phyloP scores from a whole-genome alignment of 768 basidiomycete species.

The Boletus rubroflammeus region DNA sequence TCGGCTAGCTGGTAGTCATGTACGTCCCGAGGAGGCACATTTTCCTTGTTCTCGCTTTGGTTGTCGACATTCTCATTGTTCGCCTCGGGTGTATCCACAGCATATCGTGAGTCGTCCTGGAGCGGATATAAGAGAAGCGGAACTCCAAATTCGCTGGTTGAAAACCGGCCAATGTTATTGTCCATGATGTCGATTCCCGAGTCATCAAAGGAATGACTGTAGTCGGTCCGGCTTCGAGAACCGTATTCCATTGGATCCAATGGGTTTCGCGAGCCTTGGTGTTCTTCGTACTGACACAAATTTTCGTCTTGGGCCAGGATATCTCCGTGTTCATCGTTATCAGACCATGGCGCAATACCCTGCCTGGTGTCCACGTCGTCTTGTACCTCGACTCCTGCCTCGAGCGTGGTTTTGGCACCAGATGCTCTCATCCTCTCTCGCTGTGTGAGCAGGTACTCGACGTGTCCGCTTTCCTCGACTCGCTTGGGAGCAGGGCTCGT shows the following conservation, averaged over 20 bases:
- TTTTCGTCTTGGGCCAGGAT: neutral
- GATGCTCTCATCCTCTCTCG: slow-evolving; percentile 22
- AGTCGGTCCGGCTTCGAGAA: neutral
- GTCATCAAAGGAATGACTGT: slow-evolving; percentile 9
- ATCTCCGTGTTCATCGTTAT: neutral
- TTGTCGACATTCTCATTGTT: slow-evolving; percentile 15
- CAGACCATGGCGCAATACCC: neutral
- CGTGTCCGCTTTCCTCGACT: slow-evolving; percentile 3
- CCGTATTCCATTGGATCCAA: neutral
- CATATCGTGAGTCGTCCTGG: slow-evolving; percentile 3
- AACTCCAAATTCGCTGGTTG: slow-evolving; percentile 3
- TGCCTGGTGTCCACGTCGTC: neutral
- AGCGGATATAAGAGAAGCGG: slow-evolving; percentile 4
- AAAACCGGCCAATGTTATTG: neutral
- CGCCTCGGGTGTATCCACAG: neutral
- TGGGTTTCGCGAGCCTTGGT: neutral
- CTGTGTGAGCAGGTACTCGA: slow-evolving; percentile 26
- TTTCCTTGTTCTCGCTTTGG: slow-evolving; percentile 17
- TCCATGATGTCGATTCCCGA: slow-evolving; percentile 16
- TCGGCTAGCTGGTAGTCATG: neutral
- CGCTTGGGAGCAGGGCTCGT: slow-evolving; percentile 22
- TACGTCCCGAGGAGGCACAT: slow-evolving; percentile 6
- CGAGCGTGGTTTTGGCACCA: neutral
- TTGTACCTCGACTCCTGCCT: neutral
- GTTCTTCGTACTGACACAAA: neutral